These are phyloP conservation scores for Posidonia australis DNA, from an alignment of 106 monocot species.

Conservation along the genomic window DNA sequence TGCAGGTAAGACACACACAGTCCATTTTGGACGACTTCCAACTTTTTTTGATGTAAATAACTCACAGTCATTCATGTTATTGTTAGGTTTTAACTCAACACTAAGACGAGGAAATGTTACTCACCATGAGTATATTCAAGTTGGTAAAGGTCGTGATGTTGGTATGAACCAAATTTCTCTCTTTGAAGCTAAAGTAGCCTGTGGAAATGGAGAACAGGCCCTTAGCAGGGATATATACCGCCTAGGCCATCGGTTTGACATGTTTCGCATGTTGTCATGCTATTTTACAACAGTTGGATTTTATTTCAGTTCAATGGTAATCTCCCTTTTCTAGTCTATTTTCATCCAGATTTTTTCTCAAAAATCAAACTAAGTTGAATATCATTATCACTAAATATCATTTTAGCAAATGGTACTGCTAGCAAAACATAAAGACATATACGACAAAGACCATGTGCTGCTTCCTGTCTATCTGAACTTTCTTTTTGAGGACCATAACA, in stretches of 20 bases:
- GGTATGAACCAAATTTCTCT: slow-evolving; percentile 98
- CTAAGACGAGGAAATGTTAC: slow-evolving; percentile 90
- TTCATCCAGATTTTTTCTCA: neutral
- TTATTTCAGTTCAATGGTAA: slow-evolving; percentile 97
- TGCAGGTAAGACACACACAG: slow-evolving; percentile 42
- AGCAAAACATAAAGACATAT: too few relatives aligned
- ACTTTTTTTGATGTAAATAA: neutral
- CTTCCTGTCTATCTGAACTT: too few relatives aligned
- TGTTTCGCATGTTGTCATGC: slow-evolving; percentile 96
- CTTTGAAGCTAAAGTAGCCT: slow-evolving; percentile 97
- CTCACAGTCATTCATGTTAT: neutral
- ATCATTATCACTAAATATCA: too few relatives aligned
- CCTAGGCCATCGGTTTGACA: slow-evolving; percentile 90
- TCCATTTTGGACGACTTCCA: neutral
- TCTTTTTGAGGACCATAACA: too few relatives aligned
- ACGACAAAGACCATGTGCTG: too few relatives aligned
- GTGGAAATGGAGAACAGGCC: slow-evolving; percentile 93
- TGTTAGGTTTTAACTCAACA: slow-evolving; percentile 88
- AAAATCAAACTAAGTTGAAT: slow-evolving; percentile 1
- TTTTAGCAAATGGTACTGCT: too few relatives aligned
- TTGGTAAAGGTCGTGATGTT: slow-evolving; percentile 97
- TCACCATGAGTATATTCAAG: slow-evolving; percentile 98
- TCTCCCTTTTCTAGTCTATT: neutral
- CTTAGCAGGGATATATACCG: slow-evolving; percentile 96
- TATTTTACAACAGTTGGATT: slow-evolving; percentile 96